These are phyloP conservation scores for Trametes sanguinea DNA, from an alignment of 768 basidiomycete genomes.

Conservation along the genomic window DNA sequence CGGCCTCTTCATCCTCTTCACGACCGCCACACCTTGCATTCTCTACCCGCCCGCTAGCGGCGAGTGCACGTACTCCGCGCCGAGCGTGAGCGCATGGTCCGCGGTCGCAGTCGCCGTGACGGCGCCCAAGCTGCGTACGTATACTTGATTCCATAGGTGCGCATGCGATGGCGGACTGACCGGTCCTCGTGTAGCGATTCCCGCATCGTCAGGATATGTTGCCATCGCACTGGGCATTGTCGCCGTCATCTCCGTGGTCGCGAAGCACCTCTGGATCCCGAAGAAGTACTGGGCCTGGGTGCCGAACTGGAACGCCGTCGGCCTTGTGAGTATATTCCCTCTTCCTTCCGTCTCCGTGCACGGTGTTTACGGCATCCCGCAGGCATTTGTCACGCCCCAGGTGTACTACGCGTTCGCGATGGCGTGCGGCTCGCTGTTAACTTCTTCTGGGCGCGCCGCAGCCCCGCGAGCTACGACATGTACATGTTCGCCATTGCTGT, in stretches of 20 bases:
- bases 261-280: conserved; percentile 26
- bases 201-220: conserved; percentile 22
- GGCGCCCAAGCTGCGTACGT: conserved; percentile 18
- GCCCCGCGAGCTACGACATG: conserved; percentile 39
- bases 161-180: not conserved
- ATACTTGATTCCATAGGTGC: conserved; percentile 29
- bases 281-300: conserved; percentile 25
- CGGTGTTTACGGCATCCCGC: no score
- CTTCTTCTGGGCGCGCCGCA: conserved; percentile 49
- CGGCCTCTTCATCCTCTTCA: conserved; percentile 63
- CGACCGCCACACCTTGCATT: conserved; percentile 63
- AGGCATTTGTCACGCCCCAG: conserved; percentile 26
- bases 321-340: conserved; percentile 14
- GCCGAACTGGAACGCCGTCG: conserved; percentile 30
- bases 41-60: conserved; percentile 32
- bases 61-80: conserved; percentile 56
- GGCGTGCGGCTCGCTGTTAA: conserved; percentile 49
- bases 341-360: not conserved
- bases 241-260: conserved; percentile 14
- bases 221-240: conserved; percentile 24
- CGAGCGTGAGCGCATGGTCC: conserved; percentile 57
- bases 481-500: conserved; percentile 39
- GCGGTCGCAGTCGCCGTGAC: conserved; percentile 31
- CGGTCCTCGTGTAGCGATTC: conserved; percentile 31
- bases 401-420: conserved; percentile 29